phyloP scores from a whole-genome alignment of 441 rosid genomes.

The Pelargonium australe region DNA sequence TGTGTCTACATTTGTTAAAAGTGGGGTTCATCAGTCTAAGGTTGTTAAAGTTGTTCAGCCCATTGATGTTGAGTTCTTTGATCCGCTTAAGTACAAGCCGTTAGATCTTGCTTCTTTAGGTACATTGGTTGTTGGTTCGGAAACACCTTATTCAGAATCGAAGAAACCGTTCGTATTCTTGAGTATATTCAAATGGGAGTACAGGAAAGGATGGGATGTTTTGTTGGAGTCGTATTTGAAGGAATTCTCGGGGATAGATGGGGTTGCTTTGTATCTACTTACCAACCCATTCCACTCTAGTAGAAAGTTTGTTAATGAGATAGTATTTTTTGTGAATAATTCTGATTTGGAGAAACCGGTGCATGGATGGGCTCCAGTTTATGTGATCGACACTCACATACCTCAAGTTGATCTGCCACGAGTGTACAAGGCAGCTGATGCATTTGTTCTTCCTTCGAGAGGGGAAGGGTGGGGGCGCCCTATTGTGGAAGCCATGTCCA shows the following conservation, averaged over 20 bases:
- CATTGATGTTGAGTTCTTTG: constrained; percentile 57
- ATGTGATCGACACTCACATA: constrained; percentile 58
- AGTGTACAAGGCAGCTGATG: constrained; percentile 66
- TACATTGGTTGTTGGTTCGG: constrained; percentile 42
- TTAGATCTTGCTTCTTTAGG: constrained; percentile 36
- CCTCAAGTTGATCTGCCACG: constrained; percentile 67
- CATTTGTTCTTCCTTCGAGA: constrained; percentile 73
- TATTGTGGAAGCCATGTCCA: constrained; percentile 80
- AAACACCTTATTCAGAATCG: constrained; percentile 9
- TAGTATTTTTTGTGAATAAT: constrained; percentile 46
- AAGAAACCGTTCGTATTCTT: constrained; percentile 52
- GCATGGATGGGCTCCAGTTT: constrained; percentile 45
- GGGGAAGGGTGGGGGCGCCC: constrained; percentile 94
- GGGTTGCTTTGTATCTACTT: constrained; percentile 51
- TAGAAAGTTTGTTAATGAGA: constrained; percentile 59
- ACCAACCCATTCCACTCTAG: constrained; percentile 74
- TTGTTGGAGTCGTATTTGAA: constrained; percentile 62
- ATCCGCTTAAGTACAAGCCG: constrained; percentile 45
- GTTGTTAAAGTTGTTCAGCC: constrained; percentile 75
- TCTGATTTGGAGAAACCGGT: constrained; percentile 31
- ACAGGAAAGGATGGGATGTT: constrained; percentile 86
- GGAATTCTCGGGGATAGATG: constrained; percentile 54
- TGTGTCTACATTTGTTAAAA: constrained; percentile 54
- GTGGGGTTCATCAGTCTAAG: constrained; percentile 69
- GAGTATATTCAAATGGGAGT: constrained; percentile 85